Evolutionary conservation across 768 basidiomycete genomes (phyloP).

Genomic region (Trametes meyenii): DNA sequence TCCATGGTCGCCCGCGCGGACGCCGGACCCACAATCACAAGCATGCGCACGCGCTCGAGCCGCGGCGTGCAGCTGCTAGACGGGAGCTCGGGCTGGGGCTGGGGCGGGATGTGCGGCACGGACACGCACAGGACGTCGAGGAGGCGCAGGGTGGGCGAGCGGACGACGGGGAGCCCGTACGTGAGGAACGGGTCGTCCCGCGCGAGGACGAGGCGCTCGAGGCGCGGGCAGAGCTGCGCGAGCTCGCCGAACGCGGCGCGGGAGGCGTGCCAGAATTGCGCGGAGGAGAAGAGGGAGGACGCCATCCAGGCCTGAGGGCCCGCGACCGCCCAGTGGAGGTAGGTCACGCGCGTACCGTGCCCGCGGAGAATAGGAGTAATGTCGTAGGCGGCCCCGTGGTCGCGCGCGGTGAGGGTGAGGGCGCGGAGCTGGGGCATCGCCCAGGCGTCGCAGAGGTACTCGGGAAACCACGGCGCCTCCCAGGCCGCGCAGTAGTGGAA

Average conservation of each 20-base stretch:
- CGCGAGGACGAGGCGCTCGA: slow-evolving; percentile 9
- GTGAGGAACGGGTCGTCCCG: not conserved
- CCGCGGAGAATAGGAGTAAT: not conserved
- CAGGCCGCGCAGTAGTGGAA: not conserved
- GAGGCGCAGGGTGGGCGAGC: slow-evolving; percentile 7
- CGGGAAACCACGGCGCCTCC: not conserved
- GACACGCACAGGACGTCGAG: slow-evolving; percentile 9
- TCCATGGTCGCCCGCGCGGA: not conserved
- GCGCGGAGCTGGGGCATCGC: not conserved
- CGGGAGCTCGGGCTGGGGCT: not conserved
- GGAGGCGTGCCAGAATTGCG: too few species aligned
- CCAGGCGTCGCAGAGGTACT: not conserved
- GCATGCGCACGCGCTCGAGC: slow-evolving; percentile 3
- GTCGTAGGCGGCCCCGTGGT: not conserved
- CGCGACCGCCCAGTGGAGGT: not conserved
- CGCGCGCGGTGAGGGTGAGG: slow-evolving; percentile 4
- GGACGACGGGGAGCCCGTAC: not conserved
- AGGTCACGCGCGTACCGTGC: slow-evolving; percentile 2
- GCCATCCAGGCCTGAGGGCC: not conserved
- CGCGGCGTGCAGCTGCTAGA: not conserved
- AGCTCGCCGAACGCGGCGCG: not conserved
- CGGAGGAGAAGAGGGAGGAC: too few species aligned
- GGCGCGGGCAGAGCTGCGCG: not conserved
- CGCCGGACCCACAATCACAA: not conserved
- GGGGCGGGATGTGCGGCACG: not conserved